Base-by-base conservation (phyloP, 2,329 filamentous ascomycete species). In the Sporothrix brasiliensis region DNA sequence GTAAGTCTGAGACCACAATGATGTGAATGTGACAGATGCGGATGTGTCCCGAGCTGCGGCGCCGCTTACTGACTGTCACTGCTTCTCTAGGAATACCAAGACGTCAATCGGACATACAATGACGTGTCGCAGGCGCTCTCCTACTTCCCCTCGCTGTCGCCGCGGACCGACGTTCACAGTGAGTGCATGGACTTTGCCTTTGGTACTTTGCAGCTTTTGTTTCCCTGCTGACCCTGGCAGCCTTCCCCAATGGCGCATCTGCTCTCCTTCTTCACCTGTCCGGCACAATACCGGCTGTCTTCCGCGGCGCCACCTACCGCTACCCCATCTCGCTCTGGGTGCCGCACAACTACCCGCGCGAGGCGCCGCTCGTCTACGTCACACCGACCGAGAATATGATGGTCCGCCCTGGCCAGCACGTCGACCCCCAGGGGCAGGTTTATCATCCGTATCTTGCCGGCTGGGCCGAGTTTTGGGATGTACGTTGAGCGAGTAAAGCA, bases 161-260 rank as follows among this genome's bases (percentile, higher is more conserved):
- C 94, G 34, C 88, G 92, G 75, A 99, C 95, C 72, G 94, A 98
- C 79, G 94, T 98, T 67, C 96, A 98, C 81, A 98, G 93, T 97
- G 86, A 76, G 88, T 70, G 39, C 34, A 27, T 3, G 16, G 11
- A 49, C 13, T 16, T n/a, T 34, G 34, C 34, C n/a, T 14, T 2
- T 16, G 4, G 27, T 14, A 16, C 21, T 30, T 10, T 21, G 4
- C n/a, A 7, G 30, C 10, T 19, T 6, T 24, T 44, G 34, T 1
- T 7, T 60, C 34, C 39, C n/a, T 11, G 1, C 14, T 65, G 14
- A 60, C 73, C 74, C 74, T 67, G 69, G 24, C 77, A 97, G 93
- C 94, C 70, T 97, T 94, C 79, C 91, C 97, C 75, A 92, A 92
- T 84, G 95, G 95, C 76, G 84, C 87, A 74, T 94, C 93, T 14